These are phyloP conservation scores for Dysphania ambrosioides DNA, from an alignment of 148 eudicot genomes.

Conservation along the genomic window DNA sequence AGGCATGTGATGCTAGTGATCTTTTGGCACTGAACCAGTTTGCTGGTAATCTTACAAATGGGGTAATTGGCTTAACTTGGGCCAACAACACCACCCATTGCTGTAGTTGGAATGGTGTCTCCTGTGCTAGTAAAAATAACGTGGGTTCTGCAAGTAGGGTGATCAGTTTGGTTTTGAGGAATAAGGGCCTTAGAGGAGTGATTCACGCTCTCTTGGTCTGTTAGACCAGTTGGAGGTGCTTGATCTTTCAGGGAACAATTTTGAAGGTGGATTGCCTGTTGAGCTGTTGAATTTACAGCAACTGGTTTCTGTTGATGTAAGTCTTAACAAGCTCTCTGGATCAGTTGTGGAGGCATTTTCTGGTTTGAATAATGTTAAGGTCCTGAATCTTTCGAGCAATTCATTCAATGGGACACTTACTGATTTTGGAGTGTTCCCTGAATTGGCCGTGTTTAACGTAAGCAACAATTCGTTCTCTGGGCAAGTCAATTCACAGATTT, in stretches of 20 bases:
- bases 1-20: constrained; percentile 58
- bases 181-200: constrained; percentile 50
- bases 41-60: constrained; percentile 60
- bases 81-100: constrained; percentile 36
- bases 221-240: constrained; percentile 49
- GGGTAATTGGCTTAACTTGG: constrained; percentile 51
- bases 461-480: constrained; percentile 70
- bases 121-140: constrained; percentile 40
- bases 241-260: constrained; percentile 64
- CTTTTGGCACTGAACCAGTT: constrained; percentile 57
- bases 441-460: constrained; percentile 52
- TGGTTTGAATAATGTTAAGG: constrained; percentile 38
- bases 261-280: constrained; percentile 54
- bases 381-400: constrained; percentile 64
- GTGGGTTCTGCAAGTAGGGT: constrained; percentile 45
- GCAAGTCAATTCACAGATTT: constrained; percentile 41
- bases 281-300: constrained; percentile 49
- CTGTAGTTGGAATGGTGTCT: constrained; percentile 78
- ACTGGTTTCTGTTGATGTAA: constrained; percentile 58
- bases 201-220: constrained; percentile 49
- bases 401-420: constrained; percentile 48
- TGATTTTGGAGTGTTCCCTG: constrained; percentile 50
- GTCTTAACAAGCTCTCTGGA: constrained; percentile 52
- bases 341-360: constrained; percentile 34
- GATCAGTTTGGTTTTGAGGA: constrained; percentile 39